A percentile compares a stretch with the other conserved stretches of the same genome.
These are phyloP conservation scores for Lojkania enalia DNA, from an alignment of 2,329 filamentous ascomycete species.

Conservation along the genomic window DNA sequence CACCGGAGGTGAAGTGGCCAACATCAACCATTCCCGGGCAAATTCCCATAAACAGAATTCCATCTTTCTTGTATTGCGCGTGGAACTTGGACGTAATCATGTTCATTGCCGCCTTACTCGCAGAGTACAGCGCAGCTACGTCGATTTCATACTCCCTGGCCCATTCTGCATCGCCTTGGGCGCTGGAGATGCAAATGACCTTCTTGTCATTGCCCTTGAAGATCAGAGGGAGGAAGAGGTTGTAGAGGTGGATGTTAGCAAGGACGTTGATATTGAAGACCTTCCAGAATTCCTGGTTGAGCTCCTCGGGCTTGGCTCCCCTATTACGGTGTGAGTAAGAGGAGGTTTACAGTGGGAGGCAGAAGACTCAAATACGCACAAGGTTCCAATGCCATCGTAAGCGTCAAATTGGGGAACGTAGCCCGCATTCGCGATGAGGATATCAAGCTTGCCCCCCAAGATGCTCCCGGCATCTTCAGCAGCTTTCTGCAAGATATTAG, in stretches of 20 bases:
- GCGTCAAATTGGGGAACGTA: conserved; percentile 34
- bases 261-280: conserved; percentile 56
- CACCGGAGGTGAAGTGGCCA: conserved; percentile 33
- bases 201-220: conserved; percentile 58
- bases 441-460: conserved; percentile 50
- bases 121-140: conserved; percentile 48
- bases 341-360: no score
- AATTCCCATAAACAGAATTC: conserved; percentile 57
- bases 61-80: conserved; percentile 52
- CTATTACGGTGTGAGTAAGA: no score
- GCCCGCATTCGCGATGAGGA: conserved; percentile 58
- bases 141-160: conserved; percentile 45
- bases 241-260: conserved; percentile 58
- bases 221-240: conserved; percentile 58
- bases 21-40: conserved; percentile 57
- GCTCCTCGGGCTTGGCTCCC: conserved; percentile 21
- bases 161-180: conserved; percentile 52
- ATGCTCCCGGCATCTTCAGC: conserved; percentile 23
- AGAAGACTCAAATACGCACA: conserved; percentile 39
- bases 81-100: conserved; percentile 54
- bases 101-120: conserved; percentile 59
- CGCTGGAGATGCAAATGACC: conserved; percentile 55
- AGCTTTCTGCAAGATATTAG: conserved; percentile 14
- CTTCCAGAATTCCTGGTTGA: conserved; percentile 38
- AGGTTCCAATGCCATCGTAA: conserved; percentile 37